Evolutionary conservation across 306 rosid species (phyloP).

Genomic region (Dryas octopetala): DNA sequence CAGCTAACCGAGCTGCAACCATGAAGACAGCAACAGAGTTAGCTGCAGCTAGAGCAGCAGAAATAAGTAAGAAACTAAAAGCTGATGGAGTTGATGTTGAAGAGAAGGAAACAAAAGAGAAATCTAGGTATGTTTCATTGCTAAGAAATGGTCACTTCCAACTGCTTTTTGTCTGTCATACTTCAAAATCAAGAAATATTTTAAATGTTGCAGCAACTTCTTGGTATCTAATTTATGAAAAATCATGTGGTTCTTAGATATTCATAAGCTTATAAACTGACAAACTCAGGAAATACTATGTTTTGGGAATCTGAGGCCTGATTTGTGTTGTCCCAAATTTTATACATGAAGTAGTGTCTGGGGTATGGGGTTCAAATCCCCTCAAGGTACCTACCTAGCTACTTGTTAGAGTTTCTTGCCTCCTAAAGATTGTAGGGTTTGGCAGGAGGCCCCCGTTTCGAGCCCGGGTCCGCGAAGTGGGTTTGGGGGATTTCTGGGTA

Average conservation of each 20-base stretch:
- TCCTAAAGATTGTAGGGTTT: too few relatives aligned
- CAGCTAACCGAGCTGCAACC: slow-evolving; percentile 90
- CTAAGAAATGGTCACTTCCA: neutral
- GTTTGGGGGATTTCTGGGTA: too few relatives aligned
- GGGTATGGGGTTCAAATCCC: too few relatives aligned
- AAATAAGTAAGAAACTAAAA: slow-evolving; percentile 88
- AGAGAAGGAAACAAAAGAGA: slow-evolving; percentile 48
- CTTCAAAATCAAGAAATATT: neutral
- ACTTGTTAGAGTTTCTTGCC: too few relatives aligned
- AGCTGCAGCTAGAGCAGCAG: slow-evolving; percentile 98
- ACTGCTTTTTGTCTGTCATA: neutral
- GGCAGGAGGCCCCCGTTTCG: too few relatives aligned
- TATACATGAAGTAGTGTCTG: neutral
- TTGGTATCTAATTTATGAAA: neutral
- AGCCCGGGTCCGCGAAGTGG: too few relatives aligned
- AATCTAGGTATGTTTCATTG: slow-evolving; percentile 63
- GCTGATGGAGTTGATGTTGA: slow-evolving; percentile 58
- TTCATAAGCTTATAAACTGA: neutral
- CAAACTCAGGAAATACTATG: neutral
- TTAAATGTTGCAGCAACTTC: neutral
- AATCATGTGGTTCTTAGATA: neutral
- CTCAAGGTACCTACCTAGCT: too few relatives aligned
- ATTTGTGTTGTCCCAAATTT: neutral
- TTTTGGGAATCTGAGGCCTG: neutral
- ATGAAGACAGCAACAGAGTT: slow-evolving; percentile 96